Evolutionary conservation across 202 grass and related monocot genomes (phyloP).

Genomic region (Carex arenaria): DNA sequence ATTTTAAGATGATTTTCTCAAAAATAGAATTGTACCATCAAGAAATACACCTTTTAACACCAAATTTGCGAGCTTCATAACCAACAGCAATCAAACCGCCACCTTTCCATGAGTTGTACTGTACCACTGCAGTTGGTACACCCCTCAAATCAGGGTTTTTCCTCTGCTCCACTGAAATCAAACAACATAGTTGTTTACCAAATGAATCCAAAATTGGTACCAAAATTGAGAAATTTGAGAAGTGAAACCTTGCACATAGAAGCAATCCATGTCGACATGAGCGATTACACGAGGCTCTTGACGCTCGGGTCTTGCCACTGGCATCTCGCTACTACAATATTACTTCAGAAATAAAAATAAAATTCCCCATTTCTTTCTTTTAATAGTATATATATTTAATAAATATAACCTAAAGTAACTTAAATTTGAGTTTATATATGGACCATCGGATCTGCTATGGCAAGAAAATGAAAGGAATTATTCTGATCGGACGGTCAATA

Average conservation of each 20-base stretch:
- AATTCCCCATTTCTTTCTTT: background rate
- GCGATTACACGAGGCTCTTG: slow-evolving; percentile 81
- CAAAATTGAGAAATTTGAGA: background rate
- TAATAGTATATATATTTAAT: no score
- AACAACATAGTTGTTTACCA: background rate
- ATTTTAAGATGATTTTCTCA: background rate
- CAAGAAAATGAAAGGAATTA: no score
- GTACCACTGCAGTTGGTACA: slow-evolving; percentile 89
- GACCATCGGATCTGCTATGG: no score
- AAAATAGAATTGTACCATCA: background rate
- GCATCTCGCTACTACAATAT: slow-evolving; percentile 38
- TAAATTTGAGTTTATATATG: no score
- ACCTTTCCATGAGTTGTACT: slow-evolving; percentile 96
- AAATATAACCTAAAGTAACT: no score
- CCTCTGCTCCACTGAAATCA: slow-evolving; percentile 67
- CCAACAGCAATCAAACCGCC: slow-evolving; percentile 81
- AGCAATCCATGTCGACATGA: slow-evolving; percentile 94
- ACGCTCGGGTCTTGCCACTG: slow-evolving; percentile 64
- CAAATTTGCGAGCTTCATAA: slow-evolving; percentile 88
- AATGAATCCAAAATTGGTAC: background rate
- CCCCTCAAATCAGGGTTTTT: slow-evolving; percentile 65
- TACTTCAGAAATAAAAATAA: background rate
- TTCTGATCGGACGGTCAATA: no score
- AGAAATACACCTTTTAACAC: slow-evolving; percentile 60
- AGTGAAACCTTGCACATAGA: slow-evolving; percentile 83